Evolutionary conservation across 2,329 filamentous ascomycete genomes (phyloP), one percentile per base, ranked within the genome.

Genomic region (Sporothrix brasiliensis): DNA sequence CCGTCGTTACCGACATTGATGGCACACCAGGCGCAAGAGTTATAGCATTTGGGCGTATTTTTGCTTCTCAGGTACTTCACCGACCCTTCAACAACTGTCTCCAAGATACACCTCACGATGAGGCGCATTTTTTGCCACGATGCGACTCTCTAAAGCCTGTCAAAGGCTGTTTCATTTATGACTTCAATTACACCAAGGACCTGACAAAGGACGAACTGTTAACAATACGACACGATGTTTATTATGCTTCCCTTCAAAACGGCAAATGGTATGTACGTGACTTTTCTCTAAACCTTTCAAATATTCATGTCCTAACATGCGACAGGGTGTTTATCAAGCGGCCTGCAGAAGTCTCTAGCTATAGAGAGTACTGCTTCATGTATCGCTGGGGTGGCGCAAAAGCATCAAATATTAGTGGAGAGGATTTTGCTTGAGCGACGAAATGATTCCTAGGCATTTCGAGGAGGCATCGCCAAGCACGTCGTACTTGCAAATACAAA

Each of bases 351-450:
- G 53, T 60, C 34, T 19, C 67, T 68, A 53, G 67, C 52, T 68
- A 58, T 16, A 68, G 34, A 11, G 24, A 68, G 53, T 68, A 68
- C 53, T 68, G 52, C 67, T 34, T n/a, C 41, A 68, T 58, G 67
- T 68, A 34, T 68, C 67, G 53, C 24, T 68, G 67, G 67, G 67
- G 67, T 58, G 67, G 67, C 41, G 67, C 67, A 19, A 68, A 58
- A 68, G 52, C 52, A 47, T 68, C 66, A 19, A 65, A 49, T 49
- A 44, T 14, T 49, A 9, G 49, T 58, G 66, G 66, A 34, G 52
- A 58, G 66, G 66, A 68, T 68, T 30, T 49, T 58, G 50, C 21
- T 58, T 58, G 52, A 30, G 66, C 52, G 41, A 65, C 41, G 61
- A 65, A 30, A 65, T 50, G 24, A 65, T 65, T 30, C 21, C n/a